These are phyloP conservation scores for Scenedesmus sp. DNA, from an alignment of 163 green algal species.

Conservation along the genomic window DNA sequence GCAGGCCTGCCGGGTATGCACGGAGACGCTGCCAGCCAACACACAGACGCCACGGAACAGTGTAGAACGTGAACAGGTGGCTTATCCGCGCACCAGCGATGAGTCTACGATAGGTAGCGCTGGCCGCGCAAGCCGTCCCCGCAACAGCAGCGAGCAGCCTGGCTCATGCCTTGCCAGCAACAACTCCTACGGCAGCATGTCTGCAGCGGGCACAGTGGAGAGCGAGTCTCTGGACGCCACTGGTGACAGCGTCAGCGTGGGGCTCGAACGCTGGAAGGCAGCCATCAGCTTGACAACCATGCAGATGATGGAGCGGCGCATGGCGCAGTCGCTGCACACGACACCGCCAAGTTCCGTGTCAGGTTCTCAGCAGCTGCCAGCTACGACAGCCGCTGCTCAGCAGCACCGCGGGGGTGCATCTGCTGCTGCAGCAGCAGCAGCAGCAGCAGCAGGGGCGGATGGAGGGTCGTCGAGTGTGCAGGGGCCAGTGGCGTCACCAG, in stretches of 20 bases:
- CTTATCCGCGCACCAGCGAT: not conserved
- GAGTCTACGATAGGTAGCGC: not conserved
- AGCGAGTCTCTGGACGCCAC: not conserved
- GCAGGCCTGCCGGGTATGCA: not conserved
- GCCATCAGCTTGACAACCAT: constrained; percentile 16
- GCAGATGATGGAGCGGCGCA: constrained; percentile 35
- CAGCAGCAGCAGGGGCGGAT: not conserved
- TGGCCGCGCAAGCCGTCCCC: not conserved
- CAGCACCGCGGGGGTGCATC: not conserved
- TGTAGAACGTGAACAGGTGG: not conserved
- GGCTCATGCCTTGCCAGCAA: not conserved
- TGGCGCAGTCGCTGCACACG: not conserved
- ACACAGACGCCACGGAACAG: not conserved
- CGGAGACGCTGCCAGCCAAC: not conserved
- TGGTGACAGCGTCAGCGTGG: not conserved
- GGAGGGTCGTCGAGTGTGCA: not conserved
- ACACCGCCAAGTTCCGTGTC: not conserved
- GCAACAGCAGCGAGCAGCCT: not conserved
- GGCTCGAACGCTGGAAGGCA: constrained; percentile 1
- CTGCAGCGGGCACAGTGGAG: not conserved
- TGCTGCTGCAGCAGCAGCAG: not conserved
- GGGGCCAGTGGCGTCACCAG: not conserved
- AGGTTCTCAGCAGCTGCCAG: not conserved
- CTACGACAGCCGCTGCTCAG: not conserved
- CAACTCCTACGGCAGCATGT: not conserved